Base-by-base conservation (phyloP, 352 stramenopile genomes). In the Phytopythium aichiense region DNA sequence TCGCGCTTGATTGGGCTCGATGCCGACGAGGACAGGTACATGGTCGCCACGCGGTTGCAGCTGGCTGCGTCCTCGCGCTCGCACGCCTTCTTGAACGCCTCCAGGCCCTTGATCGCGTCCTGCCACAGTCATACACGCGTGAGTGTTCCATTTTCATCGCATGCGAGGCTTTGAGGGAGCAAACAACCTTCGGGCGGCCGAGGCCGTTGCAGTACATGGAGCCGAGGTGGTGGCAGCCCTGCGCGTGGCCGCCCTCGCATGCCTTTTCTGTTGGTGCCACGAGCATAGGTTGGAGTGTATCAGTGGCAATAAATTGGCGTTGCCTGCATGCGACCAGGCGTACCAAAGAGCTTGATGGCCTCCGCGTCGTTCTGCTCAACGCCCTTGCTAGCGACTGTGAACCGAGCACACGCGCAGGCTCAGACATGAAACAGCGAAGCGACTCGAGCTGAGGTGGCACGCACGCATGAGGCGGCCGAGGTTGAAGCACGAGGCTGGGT, bases 401-500 rank as follows among this genome's bases (percentile, higher is more conserved):
- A 2, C 49, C 40, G 45, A 33, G 35, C 11, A 60, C 1, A 58
- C 35, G 55, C 58, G 20, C 42, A 12, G 9, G 60, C 35, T 53
- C 15, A 37, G 25, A 8, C 37, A 43, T 48, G 38, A 2, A 33
- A 22, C 56, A 25, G 28, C 11, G 18, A 12, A 53, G 25, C 23
- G 15, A 53, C 4, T 43, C 1, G 20, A 5, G 22, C 8, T 38
- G 11, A 30, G 33, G n/a, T 25, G 31, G 18, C 18, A 64, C 81
- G 45, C 74, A 95, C 87, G 72, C 56, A 87, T 87, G 25, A 96
- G 76, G 11, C 85, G 79, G 6, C 87, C 87, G 49, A 94, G 77
- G 62, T 94, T 94, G 66, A 96, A 96, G 60, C 87, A 96, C 30
- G 87, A 96, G 50, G 85, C 85, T 1, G 77, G 63, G 63, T 94